Base-by-base conservation (phyloP, 2,329 filamentous ascomycete genomes). In the Phaeophleospora eucalypticola region DNA sequence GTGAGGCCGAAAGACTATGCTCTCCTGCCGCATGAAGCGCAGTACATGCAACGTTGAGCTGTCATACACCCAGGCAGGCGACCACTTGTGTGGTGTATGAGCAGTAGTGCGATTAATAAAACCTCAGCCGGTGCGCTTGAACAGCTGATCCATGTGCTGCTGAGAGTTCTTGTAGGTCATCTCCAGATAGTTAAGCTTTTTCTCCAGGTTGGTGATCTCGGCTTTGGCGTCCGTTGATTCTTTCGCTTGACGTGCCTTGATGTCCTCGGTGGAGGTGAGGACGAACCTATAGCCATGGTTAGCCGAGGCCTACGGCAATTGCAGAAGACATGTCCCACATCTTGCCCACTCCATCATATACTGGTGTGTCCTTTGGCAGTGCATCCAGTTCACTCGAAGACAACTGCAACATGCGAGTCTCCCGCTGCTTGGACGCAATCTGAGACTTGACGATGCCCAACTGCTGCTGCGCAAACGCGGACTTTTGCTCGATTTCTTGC, bases 271-370 rank as follows among this genome's bases (percentile, higher is more conserved):
- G 10, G 87, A 85, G 45, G 87, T 82, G 43, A 83, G 81, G 38
- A 95, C 84, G 67, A 98, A 98, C 91, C 91, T 97, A 58, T 32
- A 35, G 39, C 35, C 49, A 47, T 29, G 33, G 36, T 56, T 47
- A 56, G 46, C 48, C 47, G 50, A 48, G 41, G 50, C 38, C 21
- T 24, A 36, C 41, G 41, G 43, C 40, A 32, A 48, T n/a, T 47
- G 20, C 9, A 17, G 36, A 41, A 46, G 42, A 46, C 27, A 39
- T 42, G 39, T 44, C 58, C 51, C 70, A 96, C 93, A 98, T 97
- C 73, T 97, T 98, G 42, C 93, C 93, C 9, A 97, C 86, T 4
- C 91, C 91, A 71, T 97, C 91, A 62, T 97, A 98, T 20, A 95
- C 81, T 24, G 84, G 84, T 0, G 89, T 93, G 39, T 84, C 80